Evolutionary conservation across 2,329 filamentous ascomycete species (phyloP), one percentile per base, ranked within the genome.

Genomic region (Neonectria coccinea): DNA sequence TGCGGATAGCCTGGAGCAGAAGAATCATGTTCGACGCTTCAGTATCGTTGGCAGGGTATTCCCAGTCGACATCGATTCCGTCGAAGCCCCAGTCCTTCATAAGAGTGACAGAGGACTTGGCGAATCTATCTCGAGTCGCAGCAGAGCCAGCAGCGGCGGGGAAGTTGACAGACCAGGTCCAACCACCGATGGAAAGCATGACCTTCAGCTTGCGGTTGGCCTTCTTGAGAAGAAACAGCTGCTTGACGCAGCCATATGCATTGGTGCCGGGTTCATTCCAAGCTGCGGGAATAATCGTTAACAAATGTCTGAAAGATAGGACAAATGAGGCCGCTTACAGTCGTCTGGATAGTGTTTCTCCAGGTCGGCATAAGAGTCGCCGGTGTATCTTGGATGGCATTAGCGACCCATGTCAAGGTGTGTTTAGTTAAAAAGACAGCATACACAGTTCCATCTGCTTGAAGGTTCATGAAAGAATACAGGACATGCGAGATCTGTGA

Each of bases 381-480:
- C 65, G 2, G 67, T 69, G 16, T 51, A 69, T 3, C 67, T 69
- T 68, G 3, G 4, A 0, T 25, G 11, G 12, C 1, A 12, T 66
- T 2, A 63, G 31, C 14, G 29, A 41, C 5, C 4, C 1, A 56
- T 0, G 27, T 20, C n/a, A 47, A 25, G 18, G 3, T 6, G 18
- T 1, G 3, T 1, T 33, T n/a, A 36, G 25, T 3, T 0, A 12
- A 12, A n/a, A 20, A 39, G 2, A 16, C 9, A 10, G 77, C 83
- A 72, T 84, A 90, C 78, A 94, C 91, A 70, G 92, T 90, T n/a
- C 93, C 93, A 51, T 90, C 86, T 0, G 86, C 77, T 5, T 83
- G 82, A n/a, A 96, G 79, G 72, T 96, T 93, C 69, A 92, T 90
- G 76, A 97, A 97, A 4, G 93, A 86, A 74, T 87, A 97, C 2